These are phyloP conservation scores for Polytolypa hystricis DNA, from an alignment of 2,329 filamentous ascomycete genomes.

Conservation along the genomic window DNA sequence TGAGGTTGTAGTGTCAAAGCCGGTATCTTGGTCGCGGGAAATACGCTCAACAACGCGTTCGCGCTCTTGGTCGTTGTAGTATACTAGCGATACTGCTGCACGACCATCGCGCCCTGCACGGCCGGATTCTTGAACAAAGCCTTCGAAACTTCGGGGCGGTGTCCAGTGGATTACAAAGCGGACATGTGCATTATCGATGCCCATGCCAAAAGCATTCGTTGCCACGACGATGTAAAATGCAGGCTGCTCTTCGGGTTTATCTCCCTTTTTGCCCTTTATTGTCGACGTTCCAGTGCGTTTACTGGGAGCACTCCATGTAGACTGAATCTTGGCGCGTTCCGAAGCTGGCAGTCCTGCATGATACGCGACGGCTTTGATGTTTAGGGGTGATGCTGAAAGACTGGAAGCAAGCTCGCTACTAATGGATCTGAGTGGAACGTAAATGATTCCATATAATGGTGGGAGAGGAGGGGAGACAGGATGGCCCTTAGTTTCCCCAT, in stretches of 20 bases:
- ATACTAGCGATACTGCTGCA: slow-evolving; percentile 75
- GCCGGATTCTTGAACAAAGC: slow-evolving; percentile 91
- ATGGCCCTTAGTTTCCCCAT: slow-evolving; percentile 13
- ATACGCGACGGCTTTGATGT: slow-evolving; percentile 35
- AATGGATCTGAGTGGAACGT: slow-evolving; percentile 32
- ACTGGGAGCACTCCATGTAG: slow-evolving; percentile 23
- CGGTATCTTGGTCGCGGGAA: slow-evolving; percentile 30
- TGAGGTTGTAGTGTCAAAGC: slow-evolving; percentile 17
- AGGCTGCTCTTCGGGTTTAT: slow-evolving; percentile 23
- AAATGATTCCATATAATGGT: slow-evolving; percentile 38
- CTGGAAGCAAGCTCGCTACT: slow-evolving; percentile 30
- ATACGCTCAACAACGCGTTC: slow-evolving; percentile 56
- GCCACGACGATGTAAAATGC: slow-evolving; percentile 89
- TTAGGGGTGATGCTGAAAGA: slow-evolving; percentile 19
- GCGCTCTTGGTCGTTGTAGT: slow-evolving; percentile 80
- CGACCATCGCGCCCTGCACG: slow-evolving; percentile 79
- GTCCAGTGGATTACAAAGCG: slow-evolving; percentile 94
- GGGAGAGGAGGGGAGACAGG: slow-evolving; percentile 13
- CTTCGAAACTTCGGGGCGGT: slow-evolving; percentile 85
- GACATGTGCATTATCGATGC: slow-evolving; percentile 90
- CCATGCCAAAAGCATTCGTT: slow-evolving; percentile 95
- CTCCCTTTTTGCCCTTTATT: slow-evolving; percentile 9
- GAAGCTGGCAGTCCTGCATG: slow-evolving; percentile 57
- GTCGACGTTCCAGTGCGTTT: slow-evolving; percentile 5
- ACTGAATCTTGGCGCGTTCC: slow-evolving; percentile 51